Conservation (phyloP, 768 basidiomycete species). For the Tubosaeta sp. region DNA sequence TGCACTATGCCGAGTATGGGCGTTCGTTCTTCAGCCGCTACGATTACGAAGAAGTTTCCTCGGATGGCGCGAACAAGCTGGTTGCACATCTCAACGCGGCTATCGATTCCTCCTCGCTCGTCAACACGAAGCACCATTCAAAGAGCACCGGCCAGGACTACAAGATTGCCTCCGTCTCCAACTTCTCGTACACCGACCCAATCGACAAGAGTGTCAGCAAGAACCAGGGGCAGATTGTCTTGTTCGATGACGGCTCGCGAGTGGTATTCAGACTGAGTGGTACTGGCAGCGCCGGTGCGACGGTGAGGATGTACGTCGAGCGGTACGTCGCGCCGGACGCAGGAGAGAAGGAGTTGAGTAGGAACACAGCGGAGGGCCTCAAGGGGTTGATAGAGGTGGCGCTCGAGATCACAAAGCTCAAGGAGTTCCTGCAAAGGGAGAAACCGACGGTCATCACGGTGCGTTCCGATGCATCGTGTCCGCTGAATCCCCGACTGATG, state of each 20-base stretch:
- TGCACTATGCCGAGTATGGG: slow-evolving; percentile 90
- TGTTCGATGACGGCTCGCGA: slow-evolving; percentile 86
- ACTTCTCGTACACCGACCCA: slow-evolving; percentile 98
- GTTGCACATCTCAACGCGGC: slow-evolving; percentile 73
- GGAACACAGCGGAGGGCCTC: slow-evolving; percentile 83
- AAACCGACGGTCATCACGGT: slow-evolving; percentile 97
- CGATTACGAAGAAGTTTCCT: slow-evolving; percentile 97
- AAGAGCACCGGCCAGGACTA: slow-evolving; percentile 66
- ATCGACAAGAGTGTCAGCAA: slow-evolving; percentile 90
- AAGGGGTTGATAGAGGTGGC: slow-evolving; percentile 97
- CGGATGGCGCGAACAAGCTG: slow-evolving; percentile 83
- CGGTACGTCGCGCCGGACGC: slow-evolving; percentile 74
- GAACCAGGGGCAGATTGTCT: slow-evolving; percentile 94
- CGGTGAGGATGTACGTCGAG: slow-evolving; percentile 95
- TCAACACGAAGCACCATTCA: slow-evolving; percentile 63
- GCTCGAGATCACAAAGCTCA: slow-evolving; percentile 76
- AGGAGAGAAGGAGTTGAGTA: slow-evolving; percentile 63
- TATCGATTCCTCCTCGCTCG: slow-evolving; percentile 64
- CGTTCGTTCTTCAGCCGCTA: slow-evolving; percentile 99
- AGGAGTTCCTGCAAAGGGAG: slow-evolving; percentile 79
- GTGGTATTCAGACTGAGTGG: slow-evolving; percentile 96
- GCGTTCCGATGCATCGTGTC: slow-evolving; percentile 24
- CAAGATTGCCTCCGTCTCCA: slow-evolving; percentile 70
- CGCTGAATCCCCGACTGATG: slow-evolving; percentile 5
- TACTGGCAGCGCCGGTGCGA: slow-evolving; percentile 94